Base-by-base conservation (phyloP, 768 basidiomycete species). In the Polyporus arcularius region DNA sequence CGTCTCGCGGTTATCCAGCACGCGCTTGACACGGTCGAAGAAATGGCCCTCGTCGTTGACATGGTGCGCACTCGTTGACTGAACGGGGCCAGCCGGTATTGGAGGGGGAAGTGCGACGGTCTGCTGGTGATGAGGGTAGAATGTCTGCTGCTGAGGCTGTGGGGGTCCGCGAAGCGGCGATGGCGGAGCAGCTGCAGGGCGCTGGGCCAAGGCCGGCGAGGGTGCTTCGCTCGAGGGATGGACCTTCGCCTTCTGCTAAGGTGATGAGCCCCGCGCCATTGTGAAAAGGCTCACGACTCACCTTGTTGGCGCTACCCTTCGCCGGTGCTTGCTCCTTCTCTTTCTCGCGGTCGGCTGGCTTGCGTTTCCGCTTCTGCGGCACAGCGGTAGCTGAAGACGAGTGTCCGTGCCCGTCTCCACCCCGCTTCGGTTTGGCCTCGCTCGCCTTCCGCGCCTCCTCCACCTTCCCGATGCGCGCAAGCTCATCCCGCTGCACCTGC, bases 1-100 rank as follows among this genome's bases (percentile, higher is more conserved):
- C 1, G 86, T 85, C 50, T 92, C 90, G 12, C 88, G 81, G 63
- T 82, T 87, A 57, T 89, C 87, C 46, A 94, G 76, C 1, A 82
- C 79, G 15, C 84, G 84, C 67, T 87, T 89, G 51, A 98, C 94
- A 30, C 90, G 89, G 60, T 97, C 95, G 72, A 99, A 99, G 76
- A 98, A 98, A 56, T 88, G 88, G 3, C 83, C 79, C 53, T 94
- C 88, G 30, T 86, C 83, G n/a, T 64, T 68, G 35, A 63, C 70
- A 7, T 70, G 60, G 1, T 49, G 26, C 1, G 68, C 50, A 14
- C 70, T 41, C 0, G 67, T 62, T 8, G 57, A 59, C 30, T 62
- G 69, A 1, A 67, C 48, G 57, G 50, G 50, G 6, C 31, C 53
- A 48, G 62, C 35, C 35, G 6, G 51, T 10, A 62, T 50, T 35